Base-by-base conservation (phyloP, 805 yeast species). In the Yarrowia hollandica region DNA sequence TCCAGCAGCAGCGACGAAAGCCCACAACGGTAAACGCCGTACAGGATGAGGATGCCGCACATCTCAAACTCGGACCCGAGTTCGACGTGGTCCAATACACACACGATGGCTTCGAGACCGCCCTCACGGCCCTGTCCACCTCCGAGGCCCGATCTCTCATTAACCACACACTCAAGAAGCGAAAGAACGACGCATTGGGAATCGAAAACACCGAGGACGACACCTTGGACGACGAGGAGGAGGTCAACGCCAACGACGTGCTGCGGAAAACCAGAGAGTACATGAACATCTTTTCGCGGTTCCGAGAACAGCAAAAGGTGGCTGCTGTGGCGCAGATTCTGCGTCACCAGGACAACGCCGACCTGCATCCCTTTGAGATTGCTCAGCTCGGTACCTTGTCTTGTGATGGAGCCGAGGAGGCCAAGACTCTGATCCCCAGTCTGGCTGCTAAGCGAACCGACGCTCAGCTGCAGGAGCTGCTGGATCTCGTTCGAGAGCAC, bases 381-480 rank as follows among this genome's bases (percentile, higher is more conserved):
- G 96, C 98, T 0, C 98, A 94, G 73, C 75, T 86, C 62, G 92
- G 95, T 0, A 88, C 96, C 3, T 78, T 92, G 62, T 87, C 94
- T 26, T 91, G 97, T 73, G 99, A 92, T 69, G 97, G 92, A 63
- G 90, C 96, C 5, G 99, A 88, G 69, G 99, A 94, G 76, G 98
- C 98, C 33, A 89, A 89, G 73, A 88, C 97, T 15, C 78, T 94
- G 67, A 85, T 94, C 61, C 97, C 99, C 19, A 87, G 96, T 72
- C 78, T 94, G 68, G 79, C 82, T 21, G 82, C 80, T 62, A 91
- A 91, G 72, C 90, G 88, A 56, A 81, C 87, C 9, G 96, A 90
- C 64, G 87, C 88, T 39, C 97, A 91, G 68, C 75, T 94, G 61
- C 96, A 90, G 71, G 84, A 88, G 48, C 79, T 92, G 60, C 77